A percentile compares a stretch with the other conserved stretches of the same genome.
phyloP scores from a whole-genome alignment of 345 rosid species.

The Raphanus raphanistrum region DNA sequence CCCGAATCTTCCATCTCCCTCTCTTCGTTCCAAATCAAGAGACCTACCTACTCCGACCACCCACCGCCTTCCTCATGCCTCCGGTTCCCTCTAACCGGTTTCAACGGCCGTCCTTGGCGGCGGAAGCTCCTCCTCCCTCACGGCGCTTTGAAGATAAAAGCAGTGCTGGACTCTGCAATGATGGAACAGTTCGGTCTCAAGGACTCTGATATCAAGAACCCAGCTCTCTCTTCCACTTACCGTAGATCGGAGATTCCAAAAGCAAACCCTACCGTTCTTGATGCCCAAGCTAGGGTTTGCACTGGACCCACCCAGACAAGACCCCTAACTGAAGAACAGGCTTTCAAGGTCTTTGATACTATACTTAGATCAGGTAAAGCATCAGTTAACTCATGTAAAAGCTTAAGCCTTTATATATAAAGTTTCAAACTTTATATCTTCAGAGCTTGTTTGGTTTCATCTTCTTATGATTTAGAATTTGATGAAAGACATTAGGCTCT shows the following conservation, averaged over 20 bases:
- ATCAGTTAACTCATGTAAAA: background rate
- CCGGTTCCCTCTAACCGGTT: conserved; percentile 33
- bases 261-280: conserved; percentile 84
- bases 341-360: conserved; percentile 69
- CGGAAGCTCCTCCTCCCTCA: conserved; percentile 16
- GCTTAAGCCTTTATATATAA: background rate
- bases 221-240: conserved; percentile 72
- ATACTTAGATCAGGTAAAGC: conserved; percentile 71
- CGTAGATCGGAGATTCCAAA: conserved; percentile 58
- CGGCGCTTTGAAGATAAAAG: conserved; percentile 37
- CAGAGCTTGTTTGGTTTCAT: background rate
- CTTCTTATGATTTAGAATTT: background rate
- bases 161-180: conserved; percentile 48
- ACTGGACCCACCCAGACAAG: conserved; percentile 91
- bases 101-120: conserved; percentile 27
- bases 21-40: conserved; percentile 36
- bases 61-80: conserved; percentile 20
- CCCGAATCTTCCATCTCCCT: conserved; percentile 42
- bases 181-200: conserved; percentile 62
- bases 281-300: conserved; percentile 96
- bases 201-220: conserved; percentile 63
- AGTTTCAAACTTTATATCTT: conserved; percentile 15
- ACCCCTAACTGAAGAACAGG: conserved; percentile 74
- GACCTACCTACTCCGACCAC: conserved; percentile 17
- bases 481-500: background rate